phyloP scores from a whole-genome alignment of 1,139 yeast species.

The Geotrichum europaeum region DNA sequence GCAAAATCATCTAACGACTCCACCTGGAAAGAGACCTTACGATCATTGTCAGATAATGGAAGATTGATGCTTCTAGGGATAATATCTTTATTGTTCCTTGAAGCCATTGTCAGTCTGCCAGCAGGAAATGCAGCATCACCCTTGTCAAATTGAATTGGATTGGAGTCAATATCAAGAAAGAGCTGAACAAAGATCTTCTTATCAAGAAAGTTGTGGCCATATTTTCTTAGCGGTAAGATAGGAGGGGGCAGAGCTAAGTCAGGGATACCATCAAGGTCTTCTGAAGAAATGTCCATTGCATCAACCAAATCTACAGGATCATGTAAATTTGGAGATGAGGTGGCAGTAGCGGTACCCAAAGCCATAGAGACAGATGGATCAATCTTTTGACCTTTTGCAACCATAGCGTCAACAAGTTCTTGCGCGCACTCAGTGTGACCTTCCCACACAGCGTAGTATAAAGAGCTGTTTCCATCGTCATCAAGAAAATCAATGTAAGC shows the following conservation, averaged over 20 bases:
- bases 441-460: slow-evolving; percentile 89
- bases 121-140: slow-evolving; percentile 38
- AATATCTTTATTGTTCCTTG: slow-evolving; percentile 47
- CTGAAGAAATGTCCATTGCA: slow-evolving; percentile 29
- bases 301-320: slow-evolving; percentile 19
- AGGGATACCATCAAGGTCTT: slow-evolving; percentile 68
- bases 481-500: slow-evolving; percentile 72
- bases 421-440: slow-evolving; percentile 80
- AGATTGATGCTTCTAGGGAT: slow-evolving; percentile 80
- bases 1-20: slow-evolving; percentile 71
- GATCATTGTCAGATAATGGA: slow-evolving; percentile 70
- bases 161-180: slow-evolving; percentile 42
- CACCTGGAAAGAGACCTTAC: slow-evolving; percentile 77
- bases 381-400: slow-evolving; percentile 3
- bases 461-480: slow-evolving; percentile 74
- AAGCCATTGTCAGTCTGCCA: slow-evolving; percentile 68
- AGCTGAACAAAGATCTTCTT: slow-evolving; percentile 79
- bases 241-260: slow-evolving; percentile 94
- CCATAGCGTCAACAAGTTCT: slow-evolving; percentile 43
- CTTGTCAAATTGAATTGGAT: slow-evolving; percentile 33
- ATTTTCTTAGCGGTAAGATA: slow-evolving; percentile 81
- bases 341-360: slow-evolving; percentile 5
- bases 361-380: slow-evolving; percentile 23
- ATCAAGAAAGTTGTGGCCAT: slow-evolving; percentile 93
- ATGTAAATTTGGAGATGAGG: slow-evolving; percentile 6